Evolutionary conservation across 2,329 filamentous ascomycete species (phyloP).

Genomic region (Curvularia hawaiiensis): DNA sequence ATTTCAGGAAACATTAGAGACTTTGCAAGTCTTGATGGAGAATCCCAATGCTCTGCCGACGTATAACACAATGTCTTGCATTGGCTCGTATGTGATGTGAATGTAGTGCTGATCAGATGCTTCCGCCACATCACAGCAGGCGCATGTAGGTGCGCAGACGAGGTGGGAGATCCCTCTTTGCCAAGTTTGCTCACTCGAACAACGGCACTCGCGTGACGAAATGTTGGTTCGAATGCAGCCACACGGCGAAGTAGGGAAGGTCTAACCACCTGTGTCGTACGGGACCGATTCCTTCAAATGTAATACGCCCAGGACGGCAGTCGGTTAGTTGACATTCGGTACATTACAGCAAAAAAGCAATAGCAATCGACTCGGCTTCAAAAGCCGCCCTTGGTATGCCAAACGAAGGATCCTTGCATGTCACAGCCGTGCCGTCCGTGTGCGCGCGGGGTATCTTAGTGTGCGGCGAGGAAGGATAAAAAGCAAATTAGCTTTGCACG

Average conservation of each 20-base stretch:
- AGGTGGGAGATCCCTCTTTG: constrained; percentile 4
- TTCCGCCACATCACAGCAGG: constrained; percentile 4
- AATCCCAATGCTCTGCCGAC: constrained; percentile 9
- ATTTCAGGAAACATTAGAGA: neutral
- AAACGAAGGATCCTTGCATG: constrained; percentile 10
- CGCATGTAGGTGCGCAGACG: neutral
- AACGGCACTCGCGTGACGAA: constrained; percentile 5
- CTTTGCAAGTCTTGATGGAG: constrained; percentile 11
- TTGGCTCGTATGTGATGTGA: constrained; percentile 5
- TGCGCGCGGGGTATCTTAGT: constrained; percentile 16
- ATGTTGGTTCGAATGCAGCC: constrained; percentile 15
- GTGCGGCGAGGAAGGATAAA: constrained; percentile 13
- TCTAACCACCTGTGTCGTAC: constrained; percentile 9
- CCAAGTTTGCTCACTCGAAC: constrained; percentile 4
- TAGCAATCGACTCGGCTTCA: constrained; percentile 13
- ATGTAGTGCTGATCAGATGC: constrained; percentile 5
- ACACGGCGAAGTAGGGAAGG: constrained; percentile 16
- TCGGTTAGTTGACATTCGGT: constrained; percentile 20
- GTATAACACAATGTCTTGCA: constrained; percentile 15
- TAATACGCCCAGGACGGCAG: constrained; percentile 14
- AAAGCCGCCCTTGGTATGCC: constrained; percentile 13
- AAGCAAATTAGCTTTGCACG: constrained; percentile 14
- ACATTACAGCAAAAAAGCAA: constrained; percentile 15
- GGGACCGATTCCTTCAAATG: constrained; percentile 5
- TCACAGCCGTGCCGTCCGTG: constrained; percentile 6